Percentiles rank a stretch among this genome's conserved stretches.
These are phyloP conservation scores for Arachnomyces sp. DNA, from an alignment of 2,329 filamentous ascomycete genomes.

Conservation along the genomic window DNA sequence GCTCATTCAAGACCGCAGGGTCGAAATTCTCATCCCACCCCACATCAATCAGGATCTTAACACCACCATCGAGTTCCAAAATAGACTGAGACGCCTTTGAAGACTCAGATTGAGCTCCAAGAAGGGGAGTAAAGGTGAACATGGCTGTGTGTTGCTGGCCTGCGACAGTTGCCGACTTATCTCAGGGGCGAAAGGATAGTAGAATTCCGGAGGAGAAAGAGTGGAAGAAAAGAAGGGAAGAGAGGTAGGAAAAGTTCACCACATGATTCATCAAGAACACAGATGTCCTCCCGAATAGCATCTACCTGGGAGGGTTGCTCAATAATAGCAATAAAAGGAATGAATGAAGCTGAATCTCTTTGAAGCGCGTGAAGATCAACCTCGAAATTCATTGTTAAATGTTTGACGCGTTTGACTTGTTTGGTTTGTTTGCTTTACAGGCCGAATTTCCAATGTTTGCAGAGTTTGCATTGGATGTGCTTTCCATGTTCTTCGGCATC, in stretches of 20 bases:
- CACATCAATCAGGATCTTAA: conserved; percentile 89
- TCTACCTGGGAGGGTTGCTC: too few species aligned
- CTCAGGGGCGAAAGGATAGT: conserved; percentile 1
- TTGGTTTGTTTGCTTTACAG: too few species aligned
- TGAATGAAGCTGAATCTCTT: conserved; percentile 9
- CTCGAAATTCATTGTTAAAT: too few species aligned
- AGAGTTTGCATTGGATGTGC: too few species aligned
- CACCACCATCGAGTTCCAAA: conserved; percentile 88
- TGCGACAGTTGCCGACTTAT: conserved; percentile 3
- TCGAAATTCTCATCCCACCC: conserved; percentile 95
- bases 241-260: too few species aligned
- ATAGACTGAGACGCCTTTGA: conserved; percentile 89
- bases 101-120: conserved; percentile 74
- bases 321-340: conserved; percentile 6
- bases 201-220: neutral
- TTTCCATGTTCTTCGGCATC: too few species aligned
- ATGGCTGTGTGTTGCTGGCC: conserved; percentile 42
- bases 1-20: conserved; percentile 67
- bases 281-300: too few species aligned
- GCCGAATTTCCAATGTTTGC: too few species aligned
- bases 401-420: too few species aligned
- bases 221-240: too few species aligned
- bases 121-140: conserved; percentile 92
- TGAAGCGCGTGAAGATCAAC: neutral
- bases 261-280: too few species aligned